These are phyloP conservation scores for Melanogaster broomeanus DNA, from an alignment of 768 basidiomycete species.

Conservation along the genomic window DNA sequence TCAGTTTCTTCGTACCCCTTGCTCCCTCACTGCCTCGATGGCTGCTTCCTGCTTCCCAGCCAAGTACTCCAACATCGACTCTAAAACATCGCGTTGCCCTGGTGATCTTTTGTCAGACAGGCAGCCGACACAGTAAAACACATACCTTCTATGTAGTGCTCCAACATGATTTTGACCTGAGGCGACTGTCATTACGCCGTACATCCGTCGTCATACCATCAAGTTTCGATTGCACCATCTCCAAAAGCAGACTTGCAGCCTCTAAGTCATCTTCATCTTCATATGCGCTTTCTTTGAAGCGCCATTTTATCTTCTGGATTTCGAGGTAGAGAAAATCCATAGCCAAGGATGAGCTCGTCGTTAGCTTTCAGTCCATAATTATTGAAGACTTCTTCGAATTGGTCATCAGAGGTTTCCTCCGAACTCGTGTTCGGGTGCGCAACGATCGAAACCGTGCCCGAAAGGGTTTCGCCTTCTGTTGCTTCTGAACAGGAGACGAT, in stretches of 20 bases:
- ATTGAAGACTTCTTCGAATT: constrained; percentile 68
- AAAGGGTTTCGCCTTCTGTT: background rate
- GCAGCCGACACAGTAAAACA: background rate
- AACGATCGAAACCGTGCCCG: constrained; percentile 60
- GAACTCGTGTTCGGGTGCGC: constrained; percentile 37
- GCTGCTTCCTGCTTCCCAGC: constrained; percentile 48
- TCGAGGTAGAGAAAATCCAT: constrained; percentile 78
- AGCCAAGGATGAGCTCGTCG: constrained; percentile 86
- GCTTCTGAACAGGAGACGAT: constrained; percentile 46
- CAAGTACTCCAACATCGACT: constrained; percentile 52
- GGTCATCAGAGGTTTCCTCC: constrained; percentile 35
- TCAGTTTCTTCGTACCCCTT: constrained; percentile 45
- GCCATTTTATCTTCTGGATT: constrained; percentile 90
- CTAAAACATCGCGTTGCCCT: constrained; percentile 65
- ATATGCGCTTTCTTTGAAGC: constrained; percentile 46
- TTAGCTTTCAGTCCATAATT: constrained; percentile 94
- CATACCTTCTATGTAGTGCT: constrained; percentile 67
- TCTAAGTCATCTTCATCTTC: constrained; percentile 68
- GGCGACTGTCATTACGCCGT: constrained; percentile 34
- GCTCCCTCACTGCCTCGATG: constrained; percentile 46
- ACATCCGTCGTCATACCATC: constrained; percentile 48
- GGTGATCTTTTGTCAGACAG: background rate
- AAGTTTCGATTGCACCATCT: constrained; percentile 61
- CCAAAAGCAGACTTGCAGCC: constrained; percentile 60
- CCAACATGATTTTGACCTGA: constrained; percentile 60